Percentiles rank a stretch among this genome's conserved stretches.
Conservation (phyloP, 768 basidiomycete genomes). For the Porphyrellus cyaneotinctus region DNA sequence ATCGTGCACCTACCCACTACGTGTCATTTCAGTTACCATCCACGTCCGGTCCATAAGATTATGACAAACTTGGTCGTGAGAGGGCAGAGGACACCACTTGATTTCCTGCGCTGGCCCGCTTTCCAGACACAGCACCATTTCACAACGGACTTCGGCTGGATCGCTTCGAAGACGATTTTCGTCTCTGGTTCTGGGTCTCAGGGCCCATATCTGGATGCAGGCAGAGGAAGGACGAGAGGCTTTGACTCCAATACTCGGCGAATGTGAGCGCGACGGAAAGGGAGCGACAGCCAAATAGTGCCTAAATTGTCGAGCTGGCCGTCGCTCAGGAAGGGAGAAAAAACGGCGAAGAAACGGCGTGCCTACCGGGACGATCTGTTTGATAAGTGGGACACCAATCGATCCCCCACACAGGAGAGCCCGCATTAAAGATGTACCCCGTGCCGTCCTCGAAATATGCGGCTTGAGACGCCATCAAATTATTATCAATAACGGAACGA, state of each 20-base stretch:
- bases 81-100: conserved; percentile 92
- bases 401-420: conserved; percentile 85
- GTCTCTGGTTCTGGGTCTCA: conserved; percentile 25
- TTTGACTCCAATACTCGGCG: conserved; percentile 63
- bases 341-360: background rate
- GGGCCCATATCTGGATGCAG: conserved; percentile 86
- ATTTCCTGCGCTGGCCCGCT: conserved; percentile 73
- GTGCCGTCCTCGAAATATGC: conserved; percentile 54
- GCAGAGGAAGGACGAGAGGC: conserved; percentile 51
- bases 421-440: conserved; percentile 77
- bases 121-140: conserved; percentile 83
- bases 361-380: conserved; percentile 51
- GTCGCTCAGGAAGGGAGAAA: background rate
- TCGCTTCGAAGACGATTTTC: conserved; percentile 15
- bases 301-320: conserved; percentile 47
- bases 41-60: background rate
- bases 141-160: conserved; percentile 54
- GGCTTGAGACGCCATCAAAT: conserved; percentile 39
- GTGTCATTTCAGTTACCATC: background rate
- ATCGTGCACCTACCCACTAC: conserved; percentile 22
- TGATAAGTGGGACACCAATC: conserved; percentile 89
- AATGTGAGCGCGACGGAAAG: conserved; percentile 59
- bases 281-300: conserved; percentile 87
- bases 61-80: conserved; percentile 53
- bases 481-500: background rate